Evolutionary conservation across 2,329 filamentous ascomycete genomes (phyloP).

Genomic region (Tolypocladium album): DNA sequence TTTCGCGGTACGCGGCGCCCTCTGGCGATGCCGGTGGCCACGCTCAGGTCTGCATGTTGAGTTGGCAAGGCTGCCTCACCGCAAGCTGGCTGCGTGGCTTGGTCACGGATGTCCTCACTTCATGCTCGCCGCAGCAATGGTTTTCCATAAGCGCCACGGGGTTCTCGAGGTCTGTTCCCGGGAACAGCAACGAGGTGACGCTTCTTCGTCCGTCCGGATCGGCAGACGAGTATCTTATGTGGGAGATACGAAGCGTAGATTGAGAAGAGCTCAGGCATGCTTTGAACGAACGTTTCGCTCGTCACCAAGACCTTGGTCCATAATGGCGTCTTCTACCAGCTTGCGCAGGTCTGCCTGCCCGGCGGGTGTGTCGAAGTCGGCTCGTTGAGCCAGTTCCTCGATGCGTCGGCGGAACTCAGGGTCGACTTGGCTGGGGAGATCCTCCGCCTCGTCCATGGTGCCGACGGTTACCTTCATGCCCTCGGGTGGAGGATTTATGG

Average conservation of each 20-base stretch:
- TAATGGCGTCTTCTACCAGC: constrained; percentile 71
- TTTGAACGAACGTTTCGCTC: constrained; percentile 55
- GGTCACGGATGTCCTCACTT: constrained; percentile 33
- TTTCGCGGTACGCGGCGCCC: constrained; percentile 57
- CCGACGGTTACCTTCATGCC: constrained; percentile 71
- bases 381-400: constrained; percentile 73
- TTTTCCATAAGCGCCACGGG: constrained; percentile 42
- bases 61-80: constrained; percentile 49
- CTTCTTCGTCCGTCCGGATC: constrained; percentile 40
- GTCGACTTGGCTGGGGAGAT: constrained; percentile 56
- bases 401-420: constrained; percentile 77
- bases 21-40: constrained; percentile 16
- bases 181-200: constrained; percentile 37
- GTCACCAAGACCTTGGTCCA: constrained; percentile 51
- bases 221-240: constrained; percentile 45
- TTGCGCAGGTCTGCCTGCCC: constrained; percentile 70
- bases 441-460: constrained; percentile 54
- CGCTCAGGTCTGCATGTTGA: constrained; percentile 36
- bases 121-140: constrained; percentile 37
- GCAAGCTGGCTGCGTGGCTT: constrained; percentile 39
- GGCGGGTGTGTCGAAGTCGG: constrained; percentile 72
- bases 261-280: constrained; percentile 34
- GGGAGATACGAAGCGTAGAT: constrained; percentile 42
- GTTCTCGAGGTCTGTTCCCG: constrained; percentile 34
- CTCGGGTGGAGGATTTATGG: constrained; percentile 56